Percentiles rank a stretch among this genome's conserved stretches.
phyloP scores from a whole-genome alignment of 177 flowering plant species.

The Vitis hybrid region DNA sequence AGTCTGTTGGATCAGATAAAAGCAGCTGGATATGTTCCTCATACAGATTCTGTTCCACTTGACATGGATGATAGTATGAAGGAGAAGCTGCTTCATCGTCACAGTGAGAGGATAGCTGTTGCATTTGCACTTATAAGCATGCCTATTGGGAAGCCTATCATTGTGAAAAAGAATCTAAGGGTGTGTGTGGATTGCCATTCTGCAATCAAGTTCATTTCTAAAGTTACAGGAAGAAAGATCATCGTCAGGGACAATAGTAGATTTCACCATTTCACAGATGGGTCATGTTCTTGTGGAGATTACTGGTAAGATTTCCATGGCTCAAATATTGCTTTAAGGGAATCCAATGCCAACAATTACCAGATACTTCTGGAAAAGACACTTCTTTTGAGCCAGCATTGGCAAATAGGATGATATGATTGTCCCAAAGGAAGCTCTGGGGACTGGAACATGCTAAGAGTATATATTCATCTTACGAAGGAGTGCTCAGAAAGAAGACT shows the following conservation, averaged over 20 bases:
- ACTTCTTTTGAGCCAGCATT: too few species aligned
- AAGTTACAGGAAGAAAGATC: constrained; percentile 42
- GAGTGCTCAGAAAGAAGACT: too few species aligned
- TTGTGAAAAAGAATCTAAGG: constrained; percentile 51
- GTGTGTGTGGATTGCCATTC: constrained; percentile 51
- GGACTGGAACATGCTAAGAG: too few species aligned
- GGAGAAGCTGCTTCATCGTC: constrained; percentile 45
- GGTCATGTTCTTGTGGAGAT: constrained; percentile 48
- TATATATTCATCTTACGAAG: too few species aligned
- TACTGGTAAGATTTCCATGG: constrained; percentile 33
- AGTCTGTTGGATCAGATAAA: constrained; percentile 34
- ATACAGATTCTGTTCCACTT: constrained; percentile 28
- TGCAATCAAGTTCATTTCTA: constrained; percentile 46
- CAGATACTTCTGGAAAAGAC: too few species aligned
- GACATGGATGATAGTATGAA: constrained; percentile 37
- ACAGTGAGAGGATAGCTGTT: constrained; percentile 53
- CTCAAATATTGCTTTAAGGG: neutral
- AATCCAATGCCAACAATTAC: too few species aligned
- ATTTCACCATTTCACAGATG: constrained; percentile 52
- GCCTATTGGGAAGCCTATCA: constrained; percentile 52
- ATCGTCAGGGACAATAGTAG: constrained; percentile 50
- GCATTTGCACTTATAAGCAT: constrained; percentile 46
- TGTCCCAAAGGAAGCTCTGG: too few species aligned
- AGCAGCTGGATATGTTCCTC: constrained; percentile 43
- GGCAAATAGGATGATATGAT: too few species aligned